Conservation (phyloP, 2,329 filamentous ascomycete species). For the Magnaporthiopsis rhizophila region DNA sequence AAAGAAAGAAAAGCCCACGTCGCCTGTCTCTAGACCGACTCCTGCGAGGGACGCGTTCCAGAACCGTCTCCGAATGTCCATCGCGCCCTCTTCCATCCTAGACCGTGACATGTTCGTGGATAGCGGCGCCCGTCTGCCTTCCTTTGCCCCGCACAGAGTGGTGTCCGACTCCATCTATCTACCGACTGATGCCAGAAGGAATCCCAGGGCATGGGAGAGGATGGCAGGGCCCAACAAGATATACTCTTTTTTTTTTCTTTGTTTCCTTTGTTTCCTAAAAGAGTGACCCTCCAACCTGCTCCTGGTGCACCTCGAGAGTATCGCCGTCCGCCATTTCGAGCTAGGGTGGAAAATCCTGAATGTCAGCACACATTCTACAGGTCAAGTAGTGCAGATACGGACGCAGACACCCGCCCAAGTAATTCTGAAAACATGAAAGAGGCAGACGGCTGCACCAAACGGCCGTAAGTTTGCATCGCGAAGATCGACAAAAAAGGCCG, state of each 20-base stretch:
- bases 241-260: background rate
- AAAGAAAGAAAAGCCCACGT: background rate
- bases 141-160: background rate
- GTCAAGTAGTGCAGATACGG: background rate
- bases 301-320: slow-evolving; percentile 93
- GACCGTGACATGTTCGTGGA: background rate
- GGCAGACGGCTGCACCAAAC: slow-evolving; percentile 4
- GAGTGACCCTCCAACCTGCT: slow-evolving; percentile 70
- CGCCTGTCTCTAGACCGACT: background rate
- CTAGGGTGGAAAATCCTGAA: slow-evolving; percentile 36
- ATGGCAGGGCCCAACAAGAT: background rate
- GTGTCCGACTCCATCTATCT: background rate
- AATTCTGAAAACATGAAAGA: slow-evolving; percentile 14
- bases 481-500: background rate
- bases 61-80: background rate
- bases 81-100: background rate
- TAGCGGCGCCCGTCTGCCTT: background rate
- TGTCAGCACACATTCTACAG: background rate
- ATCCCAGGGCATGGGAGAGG: background rate
- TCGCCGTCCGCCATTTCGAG: slow-evolving; percentile 96
- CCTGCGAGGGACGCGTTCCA: background rate
- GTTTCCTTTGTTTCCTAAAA: background rate
- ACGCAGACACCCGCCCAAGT: too few relatives aligned
- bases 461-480: background rate
- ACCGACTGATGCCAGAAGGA: background rate